phyloP scores from a whole-genome alignment of 202 grass and related monocot species.

The Brachypodium distachyon region DNA sequence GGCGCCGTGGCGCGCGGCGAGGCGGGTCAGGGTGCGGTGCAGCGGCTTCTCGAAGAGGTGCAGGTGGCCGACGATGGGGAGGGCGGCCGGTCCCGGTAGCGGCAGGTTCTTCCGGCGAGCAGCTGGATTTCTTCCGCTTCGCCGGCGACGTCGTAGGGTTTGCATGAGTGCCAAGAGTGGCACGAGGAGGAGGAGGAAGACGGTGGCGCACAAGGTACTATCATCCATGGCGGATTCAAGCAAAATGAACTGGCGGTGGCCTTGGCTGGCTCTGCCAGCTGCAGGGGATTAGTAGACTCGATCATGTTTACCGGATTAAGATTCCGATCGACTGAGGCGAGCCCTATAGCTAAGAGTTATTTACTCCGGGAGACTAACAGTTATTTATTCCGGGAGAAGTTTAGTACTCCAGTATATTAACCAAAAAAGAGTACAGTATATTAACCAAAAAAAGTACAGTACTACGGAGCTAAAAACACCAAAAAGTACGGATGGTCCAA shows the following conservation, averaged over 20 bases:
- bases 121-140: background rate
- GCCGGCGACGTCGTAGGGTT: background rate
- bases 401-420: too few species aligned
- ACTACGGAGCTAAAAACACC: too few species aligned
- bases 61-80: constrained; percentile 49
- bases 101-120: background rate
- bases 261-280: background rate
- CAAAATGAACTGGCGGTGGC: too few species aligned
- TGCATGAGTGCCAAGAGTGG: background rate
- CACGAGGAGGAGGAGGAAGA: background rate
- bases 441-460: too few species aligned
- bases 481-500: too few species aligned
- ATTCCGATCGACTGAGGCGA: too few species aligned
- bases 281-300: too few species aligned
- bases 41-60: constrained; percentile 44
- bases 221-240: background rate
- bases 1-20: constrained; percentile 20
- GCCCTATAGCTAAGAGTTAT: too few species aligned
- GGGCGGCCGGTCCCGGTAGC: constrained; percentile 18
- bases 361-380: too few species aligned
- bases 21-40: constrained; percentile 32
- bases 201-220: background rate
- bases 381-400: too few species aligned
- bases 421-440: too few species aligned
- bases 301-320: too few species aligned